phyloP scores from a whole-genome alignment of 208 protist species.

The Acanthamoeba healyi region DNA sequence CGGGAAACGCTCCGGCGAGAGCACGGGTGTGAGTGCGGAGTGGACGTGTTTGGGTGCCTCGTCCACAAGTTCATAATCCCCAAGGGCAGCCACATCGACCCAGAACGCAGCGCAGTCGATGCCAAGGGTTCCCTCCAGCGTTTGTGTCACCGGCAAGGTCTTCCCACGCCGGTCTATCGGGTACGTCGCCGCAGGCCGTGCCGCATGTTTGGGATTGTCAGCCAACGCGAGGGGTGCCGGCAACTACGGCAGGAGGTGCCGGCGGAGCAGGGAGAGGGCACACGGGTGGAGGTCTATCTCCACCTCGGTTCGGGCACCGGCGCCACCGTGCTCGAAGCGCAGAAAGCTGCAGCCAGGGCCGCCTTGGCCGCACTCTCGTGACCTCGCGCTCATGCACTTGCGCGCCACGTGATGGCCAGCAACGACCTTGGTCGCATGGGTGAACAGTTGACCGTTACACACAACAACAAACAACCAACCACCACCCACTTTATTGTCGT shows the following conservation, averaged over 20 bases:
- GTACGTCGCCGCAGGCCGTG: background rate
- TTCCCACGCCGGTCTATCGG: background rate
- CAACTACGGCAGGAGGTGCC: background rate
- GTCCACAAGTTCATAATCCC: slow-evolving; percentile 46
- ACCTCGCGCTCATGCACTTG: too few species aligned
- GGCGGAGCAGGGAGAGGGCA: background rate
- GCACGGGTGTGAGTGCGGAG: slow-evolving; percentile 13
- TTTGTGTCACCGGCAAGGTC: background rate
- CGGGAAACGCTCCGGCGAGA: background rate
- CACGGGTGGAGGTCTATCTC: background rate
- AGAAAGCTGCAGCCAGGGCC: background rate
- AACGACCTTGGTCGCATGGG: too few species aligned
- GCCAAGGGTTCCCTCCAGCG: background rate
- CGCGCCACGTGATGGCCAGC: too few species aligned
- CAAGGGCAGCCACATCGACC: background rate
- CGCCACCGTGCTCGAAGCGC: background rate
- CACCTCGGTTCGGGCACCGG: background rate
- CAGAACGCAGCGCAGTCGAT: background rate
- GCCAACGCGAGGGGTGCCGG: background rate
- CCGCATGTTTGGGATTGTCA: background rate
- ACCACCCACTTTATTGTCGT: too few species aligned
- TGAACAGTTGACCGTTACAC: too few species aligned
- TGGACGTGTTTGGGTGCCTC: slow-evolving; percentile 46
- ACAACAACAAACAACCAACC: too few species aligned
- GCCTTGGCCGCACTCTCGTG: too few species aligned